Percentiles rank a stretch among this genome's conserved stretches.
These are phyloP conservation scores for Venturia nashicola DNA, from an alignment of 2,329 filamentous ascomycete genomes.

Conservation along the genomic window DNA sequence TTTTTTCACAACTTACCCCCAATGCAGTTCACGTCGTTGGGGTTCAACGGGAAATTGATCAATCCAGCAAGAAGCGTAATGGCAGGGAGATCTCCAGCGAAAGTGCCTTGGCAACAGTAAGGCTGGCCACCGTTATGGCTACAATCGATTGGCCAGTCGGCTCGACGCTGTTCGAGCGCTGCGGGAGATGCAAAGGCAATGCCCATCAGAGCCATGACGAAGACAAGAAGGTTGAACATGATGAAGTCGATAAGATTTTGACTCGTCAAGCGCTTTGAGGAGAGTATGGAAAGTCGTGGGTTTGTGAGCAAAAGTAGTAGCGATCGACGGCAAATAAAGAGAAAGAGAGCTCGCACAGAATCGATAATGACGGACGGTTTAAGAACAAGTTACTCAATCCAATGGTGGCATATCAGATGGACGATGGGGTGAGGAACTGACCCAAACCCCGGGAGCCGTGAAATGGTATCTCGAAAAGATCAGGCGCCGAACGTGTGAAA, in stretches of 20 bases:
- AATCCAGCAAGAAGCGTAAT: conserved; percentile 4
- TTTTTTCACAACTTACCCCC: not conserved
- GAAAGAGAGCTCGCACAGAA: not conserved
- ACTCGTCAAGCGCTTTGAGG: not conserved
- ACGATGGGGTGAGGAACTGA: not conserved
- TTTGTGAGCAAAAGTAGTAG: not conserved
- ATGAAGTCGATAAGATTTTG: not conserved
- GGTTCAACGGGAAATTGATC: conserved; percentile 1
- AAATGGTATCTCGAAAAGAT: not conserved
- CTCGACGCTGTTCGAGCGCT: not conserved
- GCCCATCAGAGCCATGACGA: not conserved
- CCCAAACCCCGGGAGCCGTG: not conserved
- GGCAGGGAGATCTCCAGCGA: conserved; percentile 5
- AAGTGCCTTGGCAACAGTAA: conserved; percentile 7
- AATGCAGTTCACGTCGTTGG: conserved; percentile 9
- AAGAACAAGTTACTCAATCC: too few species aligned
- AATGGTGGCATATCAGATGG: not conserved
- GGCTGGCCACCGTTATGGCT: conserved; percentile 2
- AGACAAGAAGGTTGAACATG: not conserved
- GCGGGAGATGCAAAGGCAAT: not conserved
- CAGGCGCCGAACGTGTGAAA: not conserved
- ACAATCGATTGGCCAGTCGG: conserved; percentile 6
- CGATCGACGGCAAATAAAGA: not conserved
- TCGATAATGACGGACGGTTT: not conserved
- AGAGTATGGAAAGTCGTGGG: not conserved